Evolutionary conservation across 2,329 filamentous ascomycete species (phyloP).

Genomic region (Elsinoe arachidis): DNA sequence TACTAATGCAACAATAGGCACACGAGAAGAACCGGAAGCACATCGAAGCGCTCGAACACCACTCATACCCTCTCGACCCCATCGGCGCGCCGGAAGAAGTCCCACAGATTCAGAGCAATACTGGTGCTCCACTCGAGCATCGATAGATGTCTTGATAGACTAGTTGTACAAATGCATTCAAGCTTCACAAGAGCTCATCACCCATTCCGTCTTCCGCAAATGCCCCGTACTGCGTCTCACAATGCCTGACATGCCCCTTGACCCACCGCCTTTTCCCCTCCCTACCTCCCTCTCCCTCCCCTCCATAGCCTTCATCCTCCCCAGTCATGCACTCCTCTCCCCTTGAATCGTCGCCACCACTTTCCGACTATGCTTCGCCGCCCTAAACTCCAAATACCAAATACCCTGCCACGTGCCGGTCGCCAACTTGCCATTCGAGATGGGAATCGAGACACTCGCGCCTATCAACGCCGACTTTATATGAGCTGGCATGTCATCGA

Average conservation of each 20-base stretch:
- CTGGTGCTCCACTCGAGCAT: conserved; percentile 51
- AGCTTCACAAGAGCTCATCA: background rate
- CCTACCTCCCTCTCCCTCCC: background rate
- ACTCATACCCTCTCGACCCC: conserved; percentile 65
- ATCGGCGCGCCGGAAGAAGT: conserved; percentile 52
- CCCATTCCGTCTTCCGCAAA: background rate
- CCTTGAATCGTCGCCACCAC: conserved; percentile 93
- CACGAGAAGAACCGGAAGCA: conserved; percentile 80
- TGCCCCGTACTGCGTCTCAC: background rate
- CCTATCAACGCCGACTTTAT: conserved; percentile 87
- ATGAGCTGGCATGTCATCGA: conserved; percentile 95
- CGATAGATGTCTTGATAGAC: conserved; percentile 36
- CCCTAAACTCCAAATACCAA: conserved; percentile 88
- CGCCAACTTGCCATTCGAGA: conserved; percentile 70
- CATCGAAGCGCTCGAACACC: conserved; percentile 71
- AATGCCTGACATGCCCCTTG: background rate
- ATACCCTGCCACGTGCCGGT: conserved; percentile 78
- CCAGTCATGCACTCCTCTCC: conserved; percentile 47
- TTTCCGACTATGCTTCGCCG: conserved; percentile 63
- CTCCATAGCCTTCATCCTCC: background rate
- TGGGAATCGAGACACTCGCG: conserved; percentile 82
- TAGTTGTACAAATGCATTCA: background rate
- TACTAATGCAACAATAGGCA: conserved; percentile 48
- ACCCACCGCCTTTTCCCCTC: background rate
- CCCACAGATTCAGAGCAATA: conserved; percentile 48